A percentile compares a stretch with the other conserved stretches of the same genome.
These are phyloP conservation scores for Globisporangium iwayamae DNA, from an alignment of 352 stramenopile genomes.

Conservation along the genomic window DNA sequence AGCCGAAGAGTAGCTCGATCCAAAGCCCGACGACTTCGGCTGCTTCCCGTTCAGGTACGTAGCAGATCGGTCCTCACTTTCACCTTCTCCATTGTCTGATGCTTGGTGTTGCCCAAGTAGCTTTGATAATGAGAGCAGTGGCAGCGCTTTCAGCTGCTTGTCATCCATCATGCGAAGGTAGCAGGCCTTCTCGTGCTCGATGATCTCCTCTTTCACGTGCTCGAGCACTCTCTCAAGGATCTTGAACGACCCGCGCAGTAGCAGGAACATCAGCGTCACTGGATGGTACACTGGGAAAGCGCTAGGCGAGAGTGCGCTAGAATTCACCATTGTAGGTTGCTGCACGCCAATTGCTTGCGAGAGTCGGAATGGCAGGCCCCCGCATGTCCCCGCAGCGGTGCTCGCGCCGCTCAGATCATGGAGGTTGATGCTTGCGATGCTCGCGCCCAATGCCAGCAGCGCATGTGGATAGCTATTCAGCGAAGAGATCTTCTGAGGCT, in stretches of 20 bases:
- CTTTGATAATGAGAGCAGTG: constrained; percentile 46
- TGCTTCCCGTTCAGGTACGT: constrained; percentile 41
- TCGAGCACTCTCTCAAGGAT: constrained; percentile 55
- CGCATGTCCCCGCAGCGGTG: constrained; percentile 5
- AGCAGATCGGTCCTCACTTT: constrained; percentile 30
- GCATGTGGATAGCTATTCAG: constrained; percentile 52
- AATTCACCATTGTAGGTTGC: not conserved
- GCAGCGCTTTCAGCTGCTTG: constrained; percentile 37
- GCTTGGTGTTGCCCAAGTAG: constrained; percentile 26
- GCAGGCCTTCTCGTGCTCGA: constrained; percentile 67
- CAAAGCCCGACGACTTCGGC: constrained; percentile 12
- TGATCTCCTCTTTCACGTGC: constrained; percentile 53
- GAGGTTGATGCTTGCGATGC: constrained; percentile 55
- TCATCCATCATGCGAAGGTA: constrained; percentile 76
- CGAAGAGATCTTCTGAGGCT: constrained; percentile 44
- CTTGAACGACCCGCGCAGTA: constrained; percentile 59
- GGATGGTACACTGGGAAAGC: constrained; percentile 48
- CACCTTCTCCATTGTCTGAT: constrained; percentile 3
- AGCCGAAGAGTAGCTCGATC: constrained; percentile 1
- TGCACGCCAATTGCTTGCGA: constrained; percentile 3
- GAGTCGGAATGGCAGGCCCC: constrained; percentile 14
- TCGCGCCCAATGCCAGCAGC: constrained; percentile 43
- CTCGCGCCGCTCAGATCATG: constrained; percentile 33
- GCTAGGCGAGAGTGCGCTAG: constrained; percentile 9
- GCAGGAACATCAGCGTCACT: constrained; percentile 64